Evolutionary conservation across 495 filamentous ascomycete genomes (phyloP).

Genomic region (Ramalina peruviana): DNA sequence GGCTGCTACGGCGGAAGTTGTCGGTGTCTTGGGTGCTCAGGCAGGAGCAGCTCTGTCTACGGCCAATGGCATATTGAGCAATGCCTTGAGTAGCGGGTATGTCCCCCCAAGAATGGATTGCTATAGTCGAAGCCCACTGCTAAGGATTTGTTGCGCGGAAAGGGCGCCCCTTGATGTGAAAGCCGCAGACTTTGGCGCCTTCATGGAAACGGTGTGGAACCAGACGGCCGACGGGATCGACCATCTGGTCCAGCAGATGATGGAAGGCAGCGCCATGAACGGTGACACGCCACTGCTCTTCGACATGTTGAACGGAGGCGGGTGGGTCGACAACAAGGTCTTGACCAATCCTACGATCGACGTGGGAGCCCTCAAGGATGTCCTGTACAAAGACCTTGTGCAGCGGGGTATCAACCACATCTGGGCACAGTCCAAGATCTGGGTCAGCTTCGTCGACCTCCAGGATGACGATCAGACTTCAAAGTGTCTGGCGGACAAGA

Average conservation of each 20-base stretch:
- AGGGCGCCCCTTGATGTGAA: not conserved
- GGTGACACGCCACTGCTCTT: not conserved
- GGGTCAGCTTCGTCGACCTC: slow-evolving; percentile 4
- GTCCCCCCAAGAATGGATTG: not conserved
- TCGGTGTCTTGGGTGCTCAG: not conserved
- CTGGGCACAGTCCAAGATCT: slow-evolving; percentile 6
- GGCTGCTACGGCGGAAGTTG: not conserved
- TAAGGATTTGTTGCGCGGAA: not conserved
- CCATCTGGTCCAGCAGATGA: not conserved
- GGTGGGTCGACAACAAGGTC: not conserved
- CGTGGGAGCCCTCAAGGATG: not conserved
- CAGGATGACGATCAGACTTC: not conserved
- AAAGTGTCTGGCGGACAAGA: not conserved
- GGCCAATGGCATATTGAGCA: too few species aligned
- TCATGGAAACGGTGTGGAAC: not conserved
- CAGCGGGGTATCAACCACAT: slow-evolving; percentile 1
- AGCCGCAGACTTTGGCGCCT: not conserved
- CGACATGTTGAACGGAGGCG: slow-evolving; percentile 2
- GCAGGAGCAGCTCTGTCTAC: too few species aligned
- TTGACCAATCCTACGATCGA: not conserved
- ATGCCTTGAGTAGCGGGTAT: not conserved
- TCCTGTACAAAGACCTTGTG: not conserved
- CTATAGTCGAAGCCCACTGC: not conserved
- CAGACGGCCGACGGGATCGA: not conserved
- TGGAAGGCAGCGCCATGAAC: not conserved